A percentile compares a stretch with the other conserved stretches of the same genome.
These are phyloP conservation scores for Cystobasidium pallidum DNA, from an alignment of 1,284 basidiomycete genomes.

Conservation along the genomic window DNA sequence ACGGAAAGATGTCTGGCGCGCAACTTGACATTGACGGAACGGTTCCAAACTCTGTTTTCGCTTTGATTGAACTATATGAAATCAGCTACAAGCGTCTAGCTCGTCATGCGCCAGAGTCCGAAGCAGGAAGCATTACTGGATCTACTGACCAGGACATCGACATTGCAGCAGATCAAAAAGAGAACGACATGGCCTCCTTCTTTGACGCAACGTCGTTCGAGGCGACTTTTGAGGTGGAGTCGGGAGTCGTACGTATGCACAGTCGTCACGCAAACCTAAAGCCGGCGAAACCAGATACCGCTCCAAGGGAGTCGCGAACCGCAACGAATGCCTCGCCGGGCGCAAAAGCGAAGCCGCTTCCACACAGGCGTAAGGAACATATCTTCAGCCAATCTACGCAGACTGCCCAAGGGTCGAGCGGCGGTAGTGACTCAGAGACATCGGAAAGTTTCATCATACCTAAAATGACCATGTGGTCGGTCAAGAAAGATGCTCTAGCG, in stretches of 20 bases:
- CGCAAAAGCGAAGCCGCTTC: not conserved
- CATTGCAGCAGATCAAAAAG: constrained; percentile 57
- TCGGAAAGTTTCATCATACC: constrained; percentile 35
- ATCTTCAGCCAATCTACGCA: not conserved
- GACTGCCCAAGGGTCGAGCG: not conserved
- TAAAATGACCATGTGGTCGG: constrained; percentile 25
- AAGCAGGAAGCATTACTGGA: not conserved
- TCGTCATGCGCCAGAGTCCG: constrained; percentile 58
- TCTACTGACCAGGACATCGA: not conserved
- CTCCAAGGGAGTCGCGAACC: not conserved
- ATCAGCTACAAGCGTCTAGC: constrained; percentile 77
- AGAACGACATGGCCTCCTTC: constrained; percentile 28
- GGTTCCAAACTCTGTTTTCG: constrained; percentile 76
- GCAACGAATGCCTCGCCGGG: not conserved
- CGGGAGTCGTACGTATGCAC: constrained; percentile 38
- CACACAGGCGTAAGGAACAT: not conserved
- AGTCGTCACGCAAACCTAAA: not conserved
- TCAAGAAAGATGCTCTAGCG: constrained; percentile 1
- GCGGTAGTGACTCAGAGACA: not conserved
- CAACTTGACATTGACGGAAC: constrained; percentile 79
- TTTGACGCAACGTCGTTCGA: constrained; percentile 33
- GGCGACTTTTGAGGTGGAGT: constrained; percentile 36
- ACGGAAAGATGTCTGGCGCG: constrained; percentile 81
- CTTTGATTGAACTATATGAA: constrained; percentile 80
- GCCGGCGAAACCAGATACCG: not conserved